phyloP scores from a whole-genome alignment of 139 green algal genomes.

The Tetraselmis striata region DNA sequence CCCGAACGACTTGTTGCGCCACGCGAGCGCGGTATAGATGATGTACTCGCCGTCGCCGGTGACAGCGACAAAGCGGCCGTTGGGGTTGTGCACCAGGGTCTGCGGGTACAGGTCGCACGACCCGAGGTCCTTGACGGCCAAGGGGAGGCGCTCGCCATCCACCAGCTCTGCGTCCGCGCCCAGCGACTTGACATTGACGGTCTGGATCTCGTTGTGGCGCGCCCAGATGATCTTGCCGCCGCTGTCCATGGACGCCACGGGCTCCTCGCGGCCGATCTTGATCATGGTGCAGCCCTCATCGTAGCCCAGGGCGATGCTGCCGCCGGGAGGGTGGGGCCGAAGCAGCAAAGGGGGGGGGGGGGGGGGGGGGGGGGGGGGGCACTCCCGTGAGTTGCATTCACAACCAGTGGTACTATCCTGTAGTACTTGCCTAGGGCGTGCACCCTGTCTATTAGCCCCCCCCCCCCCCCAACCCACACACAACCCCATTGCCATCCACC shows the following conservation, averaged over 20 bases:
- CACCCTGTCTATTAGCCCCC: neutral
- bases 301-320: constrained; percentile 77
- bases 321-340: neutral
- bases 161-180: constrained; percentile 56
- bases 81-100: constrained; percentile 82
- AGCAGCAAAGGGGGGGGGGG: too few relatives aligned
- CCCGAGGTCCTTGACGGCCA: constrained; percentile 95
- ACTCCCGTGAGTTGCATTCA: too few relatives aligned
- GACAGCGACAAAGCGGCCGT: constrained; percentile 95
- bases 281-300: constrained; percentile 93
- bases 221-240: constrained; percentile 94
- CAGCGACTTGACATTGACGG: constrained; percentile 79
- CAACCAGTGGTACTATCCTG: too few relatives aligned
- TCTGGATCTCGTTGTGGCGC: constrained; percentile 87
- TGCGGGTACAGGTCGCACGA: constrained; percentile 91
- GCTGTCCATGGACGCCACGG: constrained; percentile 94
- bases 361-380: too few relatives aligned
- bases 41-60: constrained; percentile 97
- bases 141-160: constrained; percentile 92
- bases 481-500: too few relatives aligned
- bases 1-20: constrained; percentile 97
- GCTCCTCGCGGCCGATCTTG: constrained; percentile 92
- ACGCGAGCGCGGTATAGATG: constrained; percentile 97
- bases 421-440: too few relatives aligned
- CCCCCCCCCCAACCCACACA: constrained; percentile 1